Evolutionary conservation across 495 filamentous ascomycete species (phyloP), one percentile per base, ranked within the genome.

Genomic region (Paragyromitra xinjiangensis): DNA sequence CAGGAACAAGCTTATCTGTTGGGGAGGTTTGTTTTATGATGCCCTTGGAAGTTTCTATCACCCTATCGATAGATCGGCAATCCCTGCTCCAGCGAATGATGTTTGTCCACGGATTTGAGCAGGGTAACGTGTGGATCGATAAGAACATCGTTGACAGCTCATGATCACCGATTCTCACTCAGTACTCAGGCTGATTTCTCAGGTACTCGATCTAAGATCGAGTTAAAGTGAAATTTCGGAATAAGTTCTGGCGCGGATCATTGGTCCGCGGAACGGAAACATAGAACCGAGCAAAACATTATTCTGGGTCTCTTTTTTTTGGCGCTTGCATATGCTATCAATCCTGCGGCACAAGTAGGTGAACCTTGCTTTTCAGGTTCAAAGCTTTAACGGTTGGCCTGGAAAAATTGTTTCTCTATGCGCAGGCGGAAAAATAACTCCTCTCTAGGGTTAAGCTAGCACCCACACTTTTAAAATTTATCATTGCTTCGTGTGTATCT

Each of bases 111-210:
- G 74, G 61, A 73, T 77, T 68, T 71, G n/a, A 16, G 51, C 42
- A 76, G 66, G 74, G 68, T 77, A 77, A 77, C 69, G 19, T 51
- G 69, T 51, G 61, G 65, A 73, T 64, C 68, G 72, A 51, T 56
- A 34, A 64, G 29, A 48, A 59, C 39, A 34, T 19, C 34, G 48
- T 64, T 64, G 74, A 77, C 74, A 73, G 62, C 69, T 73, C 69
- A 73, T 65, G 59, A 58, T 77, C 69, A 77, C 40, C 61, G 74
- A 77, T 66, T 77, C 61, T 77, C 74, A 73, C 74, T 73, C 74
- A 64, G 16, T 64, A 44, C 26, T 11, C 45, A 50, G 70, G 51
- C 61, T 44, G 24, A 34, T 34, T 34, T 3, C 29, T 34, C 29
- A 34, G 29, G 29, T 34, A 34, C 29, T 34, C 29, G 29, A 34